Conservation (phyloP, 1,284 basidiomycete genomes). For the Microbotryum saponariae region DNA sequence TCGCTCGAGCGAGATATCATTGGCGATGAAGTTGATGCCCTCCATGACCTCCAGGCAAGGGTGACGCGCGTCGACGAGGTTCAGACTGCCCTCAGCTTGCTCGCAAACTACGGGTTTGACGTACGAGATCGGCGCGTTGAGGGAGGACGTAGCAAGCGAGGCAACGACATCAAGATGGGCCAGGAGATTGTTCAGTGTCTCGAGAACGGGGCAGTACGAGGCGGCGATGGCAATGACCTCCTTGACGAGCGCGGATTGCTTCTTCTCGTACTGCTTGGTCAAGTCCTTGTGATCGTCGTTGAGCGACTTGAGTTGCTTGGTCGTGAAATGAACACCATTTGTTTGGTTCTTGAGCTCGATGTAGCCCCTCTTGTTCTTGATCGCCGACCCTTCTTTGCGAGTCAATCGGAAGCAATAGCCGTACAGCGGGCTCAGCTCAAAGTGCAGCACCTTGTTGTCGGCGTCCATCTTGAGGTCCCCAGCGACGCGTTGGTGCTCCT, state of each 20-base stretch:
- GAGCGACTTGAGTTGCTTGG: slow-evolving; percentile 59
- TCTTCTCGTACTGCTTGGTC: slow-evolving; percentile 61
- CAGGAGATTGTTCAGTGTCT: slow-evolving; percentile 75
- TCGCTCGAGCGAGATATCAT: slow-evolving; percentile 84
- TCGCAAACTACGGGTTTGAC: slow-evolving; percentile 68
- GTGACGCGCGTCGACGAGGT: slow-evolving; percentile 77
- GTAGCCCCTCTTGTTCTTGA: slow-evolving; percentile 63
- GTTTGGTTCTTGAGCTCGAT: slow-evolving; percentile 81
- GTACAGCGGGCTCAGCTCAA: slow-evolving; percentile 85
- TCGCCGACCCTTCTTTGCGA: slow-evolving; percentile 69
- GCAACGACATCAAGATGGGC: slow-evolving; percentile 88
- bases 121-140: slow-evolving; percentile 78
- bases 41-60: slow-evolving; percentile 96
- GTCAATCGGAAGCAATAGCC: slow-evolving; percentile 92
- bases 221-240: slow-evolving; percentile 83
- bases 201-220: slow-evolving; percentile 79
- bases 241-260: slow-evolving; percentile 77
- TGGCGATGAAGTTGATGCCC: slow-evolving; percentile 88
- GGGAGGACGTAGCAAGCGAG: slow-evolving; percentile 86
- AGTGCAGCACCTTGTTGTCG: slow-evolving; percentile 82
- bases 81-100: slow-evolving; percentile 68
- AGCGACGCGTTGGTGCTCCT: slow-evolving; percentile 68
- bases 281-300: slow-evolving; percentile 67
- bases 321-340: slow-evolving; percentile 87
- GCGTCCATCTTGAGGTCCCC: slow-evolving; percentile 73